Evolutionary conservation across 306 rosid species (phyloP).

Genomic region (Morella rubra): DNA sequence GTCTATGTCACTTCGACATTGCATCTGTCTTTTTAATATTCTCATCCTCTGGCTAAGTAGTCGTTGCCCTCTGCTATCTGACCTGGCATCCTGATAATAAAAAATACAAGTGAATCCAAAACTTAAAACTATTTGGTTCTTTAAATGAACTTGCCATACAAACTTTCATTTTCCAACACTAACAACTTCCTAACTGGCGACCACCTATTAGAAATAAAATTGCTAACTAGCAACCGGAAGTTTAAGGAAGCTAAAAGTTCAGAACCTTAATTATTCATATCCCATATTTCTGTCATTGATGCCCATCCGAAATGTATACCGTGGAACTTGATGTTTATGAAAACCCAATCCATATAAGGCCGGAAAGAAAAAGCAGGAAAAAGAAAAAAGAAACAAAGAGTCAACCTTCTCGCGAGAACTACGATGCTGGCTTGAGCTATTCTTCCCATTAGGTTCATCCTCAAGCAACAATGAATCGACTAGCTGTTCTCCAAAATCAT

Average conservation of each 20-base stretch:
- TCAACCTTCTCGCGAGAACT: slow-evolving; percentile 63
- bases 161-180: neutral
- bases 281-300: neutral
- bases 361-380: slow-evolving; percentile 9
- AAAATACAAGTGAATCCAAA: slow-evolving; percentile 29
- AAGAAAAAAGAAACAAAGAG: neutral
- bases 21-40: slow-evolving; percentile 48
- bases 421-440: slow-evolving; percentile 41
- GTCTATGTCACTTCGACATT: slow-evolving; percentile 75
- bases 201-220: too few species aligned
- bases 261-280: neutral
- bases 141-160: neutral
- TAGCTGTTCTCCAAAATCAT: slow-evolving; percentile 49
- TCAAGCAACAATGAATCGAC: slow-evolving; percentile 63
- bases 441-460: slow-evolving; percentile 61
- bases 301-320: neutral
- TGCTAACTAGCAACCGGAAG: neutral
- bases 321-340: too few species aligned
- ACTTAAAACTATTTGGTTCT: slow-evolving; percentile 15
- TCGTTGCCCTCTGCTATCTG: slow-evolving; percentile 67
- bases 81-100: slow-evolving; percentile 70
- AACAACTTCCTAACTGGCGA: neutral
- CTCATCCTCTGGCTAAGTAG: slow-evolving; percentile 71
- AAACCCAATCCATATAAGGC: neutral
- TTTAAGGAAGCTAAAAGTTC: neutral